These are phyloP conservation scores for Sugiyamaella grinbergsii DNA, from an alignment of 1,139 yeast species.

Conservation along the genomic window DNA sequence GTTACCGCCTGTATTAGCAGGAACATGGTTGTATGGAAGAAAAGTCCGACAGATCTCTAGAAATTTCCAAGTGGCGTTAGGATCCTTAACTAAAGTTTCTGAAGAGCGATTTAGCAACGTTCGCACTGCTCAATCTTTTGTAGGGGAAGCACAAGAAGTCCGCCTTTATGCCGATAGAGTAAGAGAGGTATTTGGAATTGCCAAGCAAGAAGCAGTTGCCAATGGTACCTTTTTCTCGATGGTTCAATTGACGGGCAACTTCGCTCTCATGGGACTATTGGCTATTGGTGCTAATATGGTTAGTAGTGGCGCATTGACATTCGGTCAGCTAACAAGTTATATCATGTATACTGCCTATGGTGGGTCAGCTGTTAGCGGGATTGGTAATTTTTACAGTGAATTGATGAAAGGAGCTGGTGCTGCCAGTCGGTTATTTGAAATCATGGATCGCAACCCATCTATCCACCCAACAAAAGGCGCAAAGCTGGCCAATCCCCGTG, in stretches of 20 bases:
- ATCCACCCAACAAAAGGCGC: conserved; percentile 67
- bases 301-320: conserved; percentile 64
- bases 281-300: conserved; percentile 83
- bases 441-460: conserved; percentile 71
- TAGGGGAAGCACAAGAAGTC: conserved; percentile 74
- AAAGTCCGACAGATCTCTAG: conserved; percentile 74
- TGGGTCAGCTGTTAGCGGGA: conserved; percentile 84
- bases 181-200: conserved; percentile 69
- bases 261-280: conserved; percentile 72
- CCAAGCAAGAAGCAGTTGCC: conserved; percentile 77
- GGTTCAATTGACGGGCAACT: conserved; percentile 80
- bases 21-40: conserved; percentile 78
- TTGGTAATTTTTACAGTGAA: conserved; percentile 89
- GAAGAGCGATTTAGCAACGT: conserved; percentile 90
- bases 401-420: conserved; percentile 98
- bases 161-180: conserved; percentile 67
- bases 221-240: conserved; percentile 66
- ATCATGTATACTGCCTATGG: conserved; percentile 94
- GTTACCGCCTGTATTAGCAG: conserved; percentile 78
- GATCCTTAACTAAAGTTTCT: conserved; percentile 81
- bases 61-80: conserved; percentile 80
- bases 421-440: conserved; percentile 86
- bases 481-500: conserved; percentile 47
- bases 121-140: conserved; percentile 84
- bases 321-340: conserved; percentile 90